phyloP scores from a whole-genome alignment of 805 yeast genomes.

The Candida cerambycidarum region DNA sequence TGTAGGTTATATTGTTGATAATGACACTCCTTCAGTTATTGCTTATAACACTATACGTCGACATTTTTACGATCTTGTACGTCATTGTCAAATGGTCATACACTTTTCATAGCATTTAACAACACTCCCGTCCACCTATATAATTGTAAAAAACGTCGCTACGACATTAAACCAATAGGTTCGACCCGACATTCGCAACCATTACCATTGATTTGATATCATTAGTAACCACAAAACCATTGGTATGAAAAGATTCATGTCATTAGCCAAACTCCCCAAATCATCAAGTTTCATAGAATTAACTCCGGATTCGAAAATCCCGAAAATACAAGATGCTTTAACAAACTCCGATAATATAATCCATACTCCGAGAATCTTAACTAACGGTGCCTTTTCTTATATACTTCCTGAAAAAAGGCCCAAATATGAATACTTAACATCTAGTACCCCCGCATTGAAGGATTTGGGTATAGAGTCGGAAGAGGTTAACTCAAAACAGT shows the following conservation, averaged over 20 bases:
- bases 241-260: constrained; percentile 8
- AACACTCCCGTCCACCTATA: no score
- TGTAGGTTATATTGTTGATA: no score
- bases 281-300: constrained; percentile 26
- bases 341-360: constrained; percentile 30
- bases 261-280: constrained; percentile 28
- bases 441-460: constrained; percentile 57
- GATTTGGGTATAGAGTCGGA: constrained; percentile 55
- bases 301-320: constrained; percentile 31
- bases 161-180: no score
- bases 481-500: constrained; percentile 44
- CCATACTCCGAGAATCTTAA: constrained; percentile 37
- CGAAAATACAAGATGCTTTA: constrained; percentile 23
- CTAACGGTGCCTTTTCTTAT: constrained; percentile 71
- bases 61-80: no score
- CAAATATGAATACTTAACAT: constrained; percentile 52
- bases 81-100: no score
- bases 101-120: no score
- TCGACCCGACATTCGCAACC: no score
- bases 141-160: no score
- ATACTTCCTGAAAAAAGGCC: constrained; percentile 64
- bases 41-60: no score
- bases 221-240: no score
- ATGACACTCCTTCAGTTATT: no score
- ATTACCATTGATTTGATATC: no score